Conservation (phyloP, 352 stramenopile genomes). For the Phytophthora sansomeana region DNA sequence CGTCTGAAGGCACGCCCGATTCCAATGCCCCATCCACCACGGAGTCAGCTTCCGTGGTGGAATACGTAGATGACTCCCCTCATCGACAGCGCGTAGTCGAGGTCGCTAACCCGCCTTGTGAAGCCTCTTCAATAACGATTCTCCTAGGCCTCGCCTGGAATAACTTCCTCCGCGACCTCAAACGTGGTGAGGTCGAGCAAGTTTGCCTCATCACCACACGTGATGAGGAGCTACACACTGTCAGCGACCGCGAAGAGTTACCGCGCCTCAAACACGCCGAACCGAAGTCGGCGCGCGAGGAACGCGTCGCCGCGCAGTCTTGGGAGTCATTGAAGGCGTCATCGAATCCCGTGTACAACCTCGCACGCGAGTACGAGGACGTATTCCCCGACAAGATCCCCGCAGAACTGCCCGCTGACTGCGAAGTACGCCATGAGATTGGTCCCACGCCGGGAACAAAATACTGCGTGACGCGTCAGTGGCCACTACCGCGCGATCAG, state of each 20-base stretch:
- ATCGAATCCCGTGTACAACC: too few relatives aligned
- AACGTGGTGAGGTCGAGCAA: too few relatives aligned
- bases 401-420: neutral
- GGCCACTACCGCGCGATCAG: neutral
- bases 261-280: neutral
- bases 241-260: too few relatives aligned
- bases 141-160: too few relatives aligned
- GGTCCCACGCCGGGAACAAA: constrained; percentile 16
- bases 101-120: too few relatives aligned
- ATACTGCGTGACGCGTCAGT: constrained; percentile 16
- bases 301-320: neutral
- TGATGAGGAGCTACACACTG: too few relatives aligned
- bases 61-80: too few relatives aligned
- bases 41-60: too few relatives aligned
- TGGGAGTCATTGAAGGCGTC: neutral
- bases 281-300: neutral
- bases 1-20: too few relatives aligned
- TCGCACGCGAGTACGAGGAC: constrained; percentile 20
- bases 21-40: too few relatives aligned
- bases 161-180: neutral
- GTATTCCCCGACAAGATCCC: constrained; percentile 32
- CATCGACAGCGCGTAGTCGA: too few relatives aligned
- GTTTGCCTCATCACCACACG: neutral
- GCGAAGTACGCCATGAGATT: constrained; percentile 13
- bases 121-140: too few relatives aligned